Evolutionary conservation across 176 grass and related monocot species (phyloP), one percentile per base, ranked within the genome.

Genomic region (Musa itinerans): DNA sequence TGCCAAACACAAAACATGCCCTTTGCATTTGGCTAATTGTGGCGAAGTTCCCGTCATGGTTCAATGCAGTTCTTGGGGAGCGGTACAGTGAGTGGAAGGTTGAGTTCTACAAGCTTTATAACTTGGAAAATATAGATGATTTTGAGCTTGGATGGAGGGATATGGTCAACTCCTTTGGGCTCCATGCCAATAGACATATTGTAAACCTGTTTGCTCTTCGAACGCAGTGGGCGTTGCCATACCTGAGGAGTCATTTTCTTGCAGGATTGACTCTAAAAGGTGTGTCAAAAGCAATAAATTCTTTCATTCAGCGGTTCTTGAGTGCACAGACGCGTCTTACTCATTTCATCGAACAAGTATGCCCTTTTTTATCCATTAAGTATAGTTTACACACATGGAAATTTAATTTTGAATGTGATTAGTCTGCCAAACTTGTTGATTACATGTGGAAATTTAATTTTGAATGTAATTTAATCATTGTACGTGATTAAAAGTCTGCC

Each of bases 91-190:
- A 85, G 73, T 96, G 85, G 81, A 76, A 87, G 76, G 71, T 65
- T 50, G 92, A 91, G 27, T 89, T 96, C 34, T 79, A 68, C 69
- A 79, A 74, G 69, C 80, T 91, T 5, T 69, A 85, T 82, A 87
- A 82, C 76, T 79, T 86, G 27, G 92, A 96, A 72, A 87, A 19
- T 24, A 69, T 50, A 71, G 56, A 81, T 62, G 82, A 85, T 15
- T 92, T 91, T 80, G 86, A 92, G 69, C 75, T 64, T 71, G 88
- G 89, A 65, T 96, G 92, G 84, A 79, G 24, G 74, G 78, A 89
- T 6, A 96, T 92, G 86, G 72, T 89, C 50, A 80, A 85, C 52
- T 68, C 80, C 63, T 91, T 81, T 74, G 84, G 74, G 51, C 70
- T 96, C 79, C 71, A 85, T 73, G 76, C 73, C 83, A 87, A 96